A percentile compares a stretch with the other conserved stretches of the same genome.
phyloP scores from a whole-genome alignment of 2,329 filamentous ascomycete genomes.

The Diaporthe australafricana region DNA sequence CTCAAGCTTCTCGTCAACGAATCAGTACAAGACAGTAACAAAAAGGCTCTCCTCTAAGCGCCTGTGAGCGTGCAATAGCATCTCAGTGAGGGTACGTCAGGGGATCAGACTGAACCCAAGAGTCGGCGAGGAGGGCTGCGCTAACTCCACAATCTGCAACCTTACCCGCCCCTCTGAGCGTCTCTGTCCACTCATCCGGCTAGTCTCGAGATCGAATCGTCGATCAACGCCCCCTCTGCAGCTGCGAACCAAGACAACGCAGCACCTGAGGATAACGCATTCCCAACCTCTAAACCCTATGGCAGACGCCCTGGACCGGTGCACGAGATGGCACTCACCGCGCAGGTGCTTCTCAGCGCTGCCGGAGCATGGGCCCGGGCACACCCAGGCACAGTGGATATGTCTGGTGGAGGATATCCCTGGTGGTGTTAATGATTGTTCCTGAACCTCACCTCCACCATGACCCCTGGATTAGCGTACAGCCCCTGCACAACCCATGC shows the following conservation, averaged over 20 bases:
- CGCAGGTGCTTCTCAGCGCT: background rate
- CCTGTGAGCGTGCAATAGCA: slow-evolving; percentile 19
- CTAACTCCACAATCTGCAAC: slow-evolving; percentile 27
- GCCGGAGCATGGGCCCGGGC: background rate
- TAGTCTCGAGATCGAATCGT: slow-evolving; percentile 22
- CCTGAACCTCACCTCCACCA: slow-evolving; percentile 42
- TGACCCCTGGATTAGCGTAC: slow-evolving; percentile 45
- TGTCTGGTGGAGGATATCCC: slow-evolving; percentile 23
- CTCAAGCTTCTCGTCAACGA: background rate
- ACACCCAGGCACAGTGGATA: slow-evolving; percentile 22
- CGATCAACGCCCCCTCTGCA: slow-evolving; percentile 7
- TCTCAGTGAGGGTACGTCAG: background rate
- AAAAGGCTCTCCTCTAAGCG: background rate
- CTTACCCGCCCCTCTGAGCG: slow-evolving; percentile 19
- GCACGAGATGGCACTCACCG: background rate
- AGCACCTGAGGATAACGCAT: background rate
- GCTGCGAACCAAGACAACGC: background rate
- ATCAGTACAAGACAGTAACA: background rate
- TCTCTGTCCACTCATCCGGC: slow-evolving; percentile 21
- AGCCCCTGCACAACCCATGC: slow-evolving; percentile 40
- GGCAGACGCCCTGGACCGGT: background rate
- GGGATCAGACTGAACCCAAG: background rate
- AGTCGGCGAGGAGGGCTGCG: slow-evolving; percentile 7
- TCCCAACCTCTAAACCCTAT: background rate
- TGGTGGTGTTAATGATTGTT: slow-evolving; percentile 38